Evolutionary conservation across 805 yeast species (phyloP).

Genomic region (Spathaspora gorwiae): DNA sequence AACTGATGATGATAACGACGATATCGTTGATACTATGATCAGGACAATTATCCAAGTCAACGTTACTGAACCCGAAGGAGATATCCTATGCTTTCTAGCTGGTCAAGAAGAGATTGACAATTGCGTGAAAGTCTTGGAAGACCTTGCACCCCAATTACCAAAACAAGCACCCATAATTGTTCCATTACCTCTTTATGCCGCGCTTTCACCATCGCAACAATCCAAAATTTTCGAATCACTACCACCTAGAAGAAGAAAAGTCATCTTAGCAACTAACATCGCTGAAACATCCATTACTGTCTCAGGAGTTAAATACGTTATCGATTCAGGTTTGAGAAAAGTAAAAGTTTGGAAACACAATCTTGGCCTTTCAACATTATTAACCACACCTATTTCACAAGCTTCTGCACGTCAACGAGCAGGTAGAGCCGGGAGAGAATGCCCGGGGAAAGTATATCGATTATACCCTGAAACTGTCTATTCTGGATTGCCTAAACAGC

Average conservation of each 20-base stretch:
- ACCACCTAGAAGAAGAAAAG: slow-evolving; percentile 68
- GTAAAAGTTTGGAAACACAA: slow-evolving; percentile 94
- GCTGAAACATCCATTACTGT: slow-evolving; percentile 98
- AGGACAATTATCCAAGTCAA: slow-evolving; percentile 76
- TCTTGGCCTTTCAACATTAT: slow-evolving; percentile 83
- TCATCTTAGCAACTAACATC: slow-evolving; percentile 88
- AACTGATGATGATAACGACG: slow-evolving; percentile 57
- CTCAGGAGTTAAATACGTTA: slow-evolving; percentile 87
- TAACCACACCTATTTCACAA: slow-evolving; percentile 88
- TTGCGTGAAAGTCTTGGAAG: slow-evolving; percentile 57
- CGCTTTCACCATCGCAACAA: slow-evolving; percentile 82
- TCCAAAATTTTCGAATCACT: slow-evolving; percentile 69
- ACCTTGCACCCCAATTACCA: slow-evolving; percentile 62
- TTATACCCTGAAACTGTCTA: slow-evolving; percentile 75
- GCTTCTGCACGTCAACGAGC: slow-evolving; percentile 94
- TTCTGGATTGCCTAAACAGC: slow-evolving; percentile 59
- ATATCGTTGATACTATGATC: slow-evolving; percentile 75
- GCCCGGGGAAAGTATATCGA: slow-evolving; percentile 80
- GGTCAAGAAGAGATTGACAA: slow-evolving; percentile 98
- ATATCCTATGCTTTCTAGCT: slow-evolving; percentile 85
- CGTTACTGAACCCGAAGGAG: slow-evolving; percentile 77
- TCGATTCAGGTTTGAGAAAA: slow-evolving; percentile 89
- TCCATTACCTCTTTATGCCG: slow-evolving; percentile 88
- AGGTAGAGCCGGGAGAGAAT: slow-evolving; percentile 99
- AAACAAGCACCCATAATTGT: slow-evolving; percentile 70